Percentiles rank a stretch among this genome's conserved stretches.
Conservation (phyloP, 2,329 filamentous ascomycete species). For the Gaeumannomyces tritici region DNA sequence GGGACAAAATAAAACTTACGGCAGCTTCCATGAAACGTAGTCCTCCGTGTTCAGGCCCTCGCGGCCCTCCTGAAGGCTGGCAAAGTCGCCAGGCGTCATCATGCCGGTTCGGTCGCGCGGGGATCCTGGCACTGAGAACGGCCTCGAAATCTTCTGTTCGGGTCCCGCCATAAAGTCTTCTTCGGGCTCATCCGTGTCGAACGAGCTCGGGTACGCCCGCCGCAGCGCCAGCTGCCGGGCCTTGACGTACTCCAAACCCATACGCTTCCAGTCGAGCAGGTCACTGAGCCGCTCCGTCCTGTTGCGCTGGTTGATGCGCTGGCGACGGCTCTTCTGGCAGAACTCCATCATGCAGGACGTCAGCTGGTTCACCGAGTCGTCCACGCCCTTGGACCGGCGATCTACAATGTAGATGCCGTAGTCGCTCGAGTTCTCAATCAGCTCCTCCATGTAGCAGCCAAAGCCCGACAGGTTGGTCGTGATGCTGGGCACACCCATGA, state of each 20-base stretch:
- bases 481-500: slow-evolving; percentile 98
- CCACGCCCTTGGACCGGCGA: slow-evolving; percentile 86
- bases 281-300: slow-evolving; percentile 91
- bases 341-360: slow-evolving; percentile 92
- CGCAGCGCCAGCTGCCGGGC: slow-evolving; percentile 85
- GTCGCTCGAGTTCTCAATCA: slow-evolving; percentile 95
- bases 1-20: slow-evolving; percentile 57
- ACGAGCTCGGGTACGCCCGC: slow-evolving; percentile 83
- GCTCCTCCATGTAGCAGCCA: slow-evolving; percentile 98
- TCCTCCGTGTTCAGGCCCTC: slow-evolving; percentile 94
- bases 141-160: slow-evolving; percentile 90
- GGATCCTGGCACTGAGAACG: slow-evolving; percentile 87
- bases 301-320: slow-evolving; percentile 98
- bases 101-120: slow-evolving; percentile 85
- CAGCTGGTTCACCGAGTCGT: slow-evolving; percentile 95
- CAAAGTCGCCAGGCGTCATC: slow-evolving; percentile 99
- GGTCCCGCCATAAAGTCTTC: slow-evolving; percentile 86
- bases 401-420: slow-evolving; percentile 99
- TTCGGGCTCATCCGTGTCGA: slow-evolving; percentile 63
- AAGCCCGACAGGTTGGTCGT: slow-evolving; percentile 97
- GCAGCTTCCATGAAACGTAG: slow-evolving; percentile 95
- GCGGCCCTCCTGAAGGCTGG: slow-evolving; percentile 84
- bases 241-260: slow-evolving; percentile 99
- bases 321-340: slow-evolving; percentile 81
- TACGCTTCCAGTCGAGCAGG: slow-evolving; percentile 95